Base-by-base conservation (phyloP, 2,329 filamentous ascomycete genomes). In the Pestalotiopsis sp. region DNA sequence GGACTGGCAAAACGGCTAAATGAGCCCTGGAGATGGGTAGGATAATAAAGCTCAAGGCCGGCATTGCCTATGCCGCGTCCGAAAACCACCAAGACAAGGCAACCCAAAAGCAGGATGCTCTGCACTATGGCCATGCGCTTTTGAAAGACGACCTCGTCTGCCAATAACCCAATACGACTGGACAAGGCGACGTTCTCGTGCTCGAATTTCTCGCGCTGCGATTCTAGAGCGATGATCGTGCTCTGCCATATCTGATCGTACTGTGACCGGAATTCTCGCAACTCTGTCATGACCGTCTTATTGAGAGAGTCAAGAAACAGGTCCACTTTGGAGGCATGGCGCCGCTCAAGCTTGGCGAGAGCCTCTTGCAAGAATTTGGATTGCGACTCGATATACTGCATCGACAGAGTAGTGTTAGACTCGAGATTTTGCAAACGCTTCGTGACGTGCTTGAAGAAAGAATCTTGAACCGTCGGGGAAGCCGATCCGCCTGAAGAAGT, bases 241-340 rank as follows among this genome's bases (percentile, higher is more conserved):
- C 92, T 95, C 79, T 97, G 94, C 94, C 95, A 98, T 13, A 98
- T 90, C 75, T 98, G 93, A 76, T 98, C 95, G 78, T 98, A 98
- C 77, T 98, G 92, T 68, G 91, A 89, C 65, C 93, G 88, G 70
- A 96, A 91, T 63, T 86, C 89, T 70, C 89, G 89, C 44, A 97
- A 83, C 78, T 99, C 96, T 17, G 88, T 86, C 52, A 97, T 86
- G 1, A 98, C 94, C 0, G 94, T 98, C 60, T 84, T 85, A 78
- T 99, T 99, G n/a, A 99, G 85, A 48, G 89, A 89, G 69, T 94
- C 89, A 14, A 98, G 85, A 75, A 98, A 98, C 1, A 85, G 84
- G 24, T 92, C 90, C 1, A 95, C 93, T 76, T 95, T 96, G n/a
- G 88, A 84, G 17, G 97, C 83, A 77, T 98, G 96, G 66, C 92